A percentile compares a stretch with the other conserved stretches of the same genome.
Conservation (phyloP, 768 basidiomycete species). For the Lyophyllum shimeji region DNA sequence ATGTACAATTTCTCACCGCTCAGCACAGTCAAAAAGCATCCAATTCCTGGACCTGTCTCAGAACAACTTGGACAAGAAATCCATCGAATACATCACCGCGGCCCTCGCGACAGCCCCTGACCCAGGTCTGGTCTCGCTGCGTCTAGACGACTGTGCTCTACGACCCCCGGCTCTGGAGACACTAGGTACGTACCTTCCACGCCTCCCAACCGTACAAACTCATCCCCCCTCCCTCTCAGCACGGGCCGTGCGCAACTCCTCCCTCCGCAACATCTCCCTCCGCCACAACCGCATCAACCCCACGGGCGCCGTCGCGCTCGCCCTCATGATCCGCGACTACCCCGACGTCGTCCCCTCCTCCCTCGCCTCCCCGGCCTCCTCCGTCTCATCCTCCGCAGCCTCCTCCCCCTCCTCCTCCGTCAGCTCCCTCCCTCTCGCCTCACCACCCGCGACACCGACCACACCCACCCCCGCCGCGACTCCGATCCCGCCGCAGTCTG, state of each 20-base stretch:
- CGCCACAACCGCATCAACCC: slow-evolving; percentile 85
- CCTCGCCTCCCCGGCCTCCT: slow-evolving; percentile 29
- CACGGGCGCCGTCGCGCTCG: slow-evolving; percentile 86
- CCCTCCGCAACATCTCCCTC: slow-evolving; percentile 85
- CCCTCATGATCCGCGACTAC: slow-evolving; percentile 96
- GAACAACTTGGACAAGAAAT: slow-evolving; percentile 79
- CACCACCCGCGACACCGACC: slow-evolving; percentile 24
- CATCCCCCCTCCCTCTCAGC: slow-evolving; percentile 40
- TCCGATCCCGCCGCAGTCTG: slow-evolving; percentile 25
- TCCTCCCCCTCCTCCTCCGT: slow-evolving; percentile 32
- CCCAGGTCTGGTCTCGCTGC: slow-evolving; percentile 69
- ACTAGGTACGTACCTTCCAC: slow-evolving; percentile 57
- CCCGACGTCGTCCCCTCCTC: slow-evolving; percentile 64
- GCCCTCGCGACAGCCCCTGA: slow-evolving; percentile 58
- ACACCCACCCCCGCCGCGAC: slow-evolving; percentile 1
- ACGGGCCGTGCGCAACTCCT: slow-evolving; percentile 79
- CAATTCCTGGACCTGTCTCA: slow-evolving; percentile 92
- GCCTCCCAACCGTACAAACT: neutral
- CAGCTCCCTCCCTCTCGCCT: slow-evolving; percentile 37
- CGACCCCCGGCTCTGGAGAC: slow-evolving; percentile 74
- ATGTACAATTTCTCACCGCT: neutral
- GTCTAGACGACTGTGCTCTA: slow-evolving; percentile 84
- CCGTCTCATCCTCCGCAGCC: slow-evolving; percentile 20
- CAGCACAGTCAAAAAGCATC: slow-evolving; percentile 62
- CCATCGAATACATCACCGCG: slow-evolving; percentile 77